phyloP scores from a whole-genome alignment of 1,284 basidiomycete genomes.

The Mycocalia duriaeana region DNA sequence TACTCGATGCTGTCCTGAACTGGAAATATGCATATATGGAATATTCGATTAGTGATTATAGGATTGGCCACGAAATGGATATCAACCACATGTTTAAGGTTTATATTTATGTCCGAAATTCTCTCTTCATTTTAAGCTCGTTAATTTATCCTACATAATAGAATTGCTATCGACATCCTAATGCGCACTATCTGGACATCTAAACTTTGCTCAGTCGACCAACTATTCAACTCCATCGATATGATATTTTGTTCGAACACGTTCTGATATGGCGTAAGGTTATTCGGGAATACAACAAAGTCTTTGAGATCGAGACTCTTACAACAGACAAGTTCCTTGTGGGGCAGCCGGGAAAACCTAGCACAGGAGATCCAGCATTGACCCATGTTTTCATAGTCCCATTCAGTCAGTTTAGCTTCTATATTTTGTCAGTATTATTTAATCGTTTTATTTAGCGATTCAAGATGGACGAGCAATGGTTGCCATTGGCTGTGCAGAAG shows the following conservation, averaged over 20 bases:
- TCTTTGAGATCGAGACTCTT: constrained; percentile 85
- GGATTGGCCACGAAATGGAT: constrained; percentile 84
- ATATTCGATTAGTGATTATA: constrained; percentile 89
- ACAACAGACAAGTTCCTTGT: constrained; percentile 82
- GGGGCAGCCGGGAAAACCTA: constrained; percentile 53
- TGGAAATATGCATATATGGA: constrained; percentile 92
- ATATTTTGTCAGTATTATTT: background rate
- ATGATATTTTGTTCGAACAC: constrained; percentile 79
- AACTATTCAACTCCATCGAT: constrained; percentile 83
- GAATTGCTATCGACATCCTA: constrained; percentile 68
- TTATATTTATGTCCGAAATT: constrained; percentile 71
- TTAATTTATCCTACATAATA: constrained; percentile 28
- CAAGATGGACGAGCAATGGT: constrained; percentile 81
- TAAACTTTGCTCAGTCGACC: constrained; percentile 87
- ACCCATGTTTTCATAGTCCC: constrained; percentile 86
- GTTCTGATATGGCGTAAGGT: constrained; percentile 71
- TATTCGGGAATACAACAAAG: constrained; percentile 89
- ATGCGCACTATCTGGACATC: constrained; percentile 78
- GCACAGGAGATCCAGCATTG: constrained; percentile 49
- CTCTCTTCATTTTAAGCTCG: too few relatives aligned
- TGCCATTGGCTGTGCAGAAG: constrained; percentile 91
- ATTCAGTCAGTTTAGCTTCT: constrained; percentile 59
- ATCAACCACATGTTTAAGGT: constrained; percentile 75
- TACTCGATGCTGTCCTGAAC: constrained; percentile 86
- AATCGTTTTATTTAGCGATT: constrained; percentile 48